A percentile compares a stretch with the other conserved stretches of the same genome.
phyloP scores from a whole-genome alignment of 2,329 filamentous ascomycete species.

The Trichoderma citrinoviride region DNA sequence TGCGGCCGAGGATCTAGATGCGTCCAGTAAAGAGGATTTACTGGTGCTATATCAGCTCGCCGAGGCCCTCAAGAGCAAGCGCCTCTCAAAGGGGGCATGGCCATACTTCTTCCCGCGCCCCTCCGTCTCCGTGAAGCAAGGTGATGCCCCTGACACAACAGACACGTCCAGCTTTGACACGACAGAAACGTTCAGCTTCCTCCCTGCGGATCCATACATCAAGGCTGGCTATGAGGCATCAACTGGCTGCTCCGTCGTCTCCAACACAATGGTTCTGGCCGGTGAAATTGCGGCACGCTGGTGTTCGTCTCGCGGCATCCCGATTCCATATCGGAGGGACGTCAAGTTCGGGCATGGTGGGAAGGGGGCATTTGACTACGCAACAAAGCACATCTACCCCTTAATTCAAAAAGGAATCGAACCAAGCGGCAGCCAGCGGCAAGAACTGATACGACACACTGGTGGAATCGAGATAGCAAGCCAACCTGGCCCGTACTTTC shows the following conservation, averaged over 20 bases:
- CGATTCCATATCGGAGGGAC: constrained; percentile 58
- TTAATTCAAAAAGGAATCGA: constrained; percentile 33
- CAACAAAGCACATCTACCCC: constrained; percentile 37
- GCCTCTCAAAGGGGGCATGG: constrained; percentile 49
- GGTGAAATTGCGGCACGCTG: constrained; percentile 61
- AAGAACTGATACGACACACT: constrained; percentile 33
- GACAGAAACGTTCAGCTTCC: constrained; percentile 25
- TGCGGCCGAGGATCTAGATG: constrained; percentile 42
- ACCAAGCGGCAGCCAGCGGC: constrained; percentile 34
- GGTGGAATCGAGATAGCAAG: constrained; percentile 54
- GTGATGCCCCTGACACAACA: constrained; percentile 21
- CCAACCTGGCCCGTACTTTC: constrained; percentile 53
- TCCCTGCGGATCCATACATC: constrained; percentile 52
- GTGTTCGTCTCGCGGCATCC: constrained; percentile 56
- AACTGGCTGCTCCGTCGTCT: constrained; percentile 36
- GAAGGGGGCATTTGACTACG: constrained; percentile 38
- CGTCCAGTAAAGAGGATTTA: constrained; percentile 46
- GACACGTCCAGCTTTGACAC: constrained; percentile 23
- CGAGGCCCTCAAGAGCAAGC: constrained; percentile 42
- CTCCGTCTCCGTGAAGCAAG: constrained; percentile 44
- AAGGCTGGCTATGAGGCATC: constrained; percentile 34
- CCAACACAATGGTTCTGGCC: constrained; percentile 57
- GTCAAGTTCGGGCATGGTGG: constrained; percentile 40
- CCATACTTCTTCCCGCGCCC: constrained; percentile 47
- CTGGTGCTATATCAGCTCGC: constrained; percentile 48